Base-by-base conservation (phyloP, 2,329 filamentous ascomycete genomes). In the Phaeoacremonium minimum region DNA sequence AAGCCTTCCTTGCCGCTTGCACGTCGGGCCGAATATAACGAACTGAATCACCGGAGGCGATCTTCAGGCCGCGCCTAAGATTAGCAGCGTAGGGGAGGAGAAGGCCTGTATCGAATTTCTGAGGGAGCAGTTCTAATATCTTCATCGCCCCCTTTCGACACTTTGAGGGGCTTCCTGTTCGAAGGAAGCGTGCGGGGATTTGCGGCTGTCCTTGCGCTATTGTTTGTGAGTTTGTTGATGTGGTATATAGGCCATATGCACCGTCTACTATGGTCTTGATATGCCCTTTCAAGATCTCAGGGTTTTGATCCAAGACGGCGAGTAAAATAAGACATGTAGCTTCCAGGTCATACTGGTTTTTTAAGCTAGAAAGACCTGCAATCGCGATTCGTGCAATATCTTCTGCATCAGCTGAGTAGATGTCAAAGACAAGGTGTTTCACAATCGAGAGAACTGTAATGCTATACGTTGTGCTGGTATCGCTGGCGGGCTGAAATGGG, bases 41-140 rank as follows among this genome's bases (percentile, higher is more conserved):
- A 7, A 75, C 68, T 6, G 58, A 53, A 44, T 79, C 73, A 2
- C 75, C 75, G 33, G 73, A 75, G 2, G 73, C 73, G 7, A 59
- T 46, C 2, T 67, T 65, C 41, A 80, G 48, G 35, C 73, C 63
- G 4, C 69, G 59, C 41, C 67, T 60, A 30, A 76, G 61, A 35
- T 56, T 57, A 18, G 61, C 61, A 30, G 63, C 63, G 44, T 67
- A 61, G 0, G 67, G 57, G 33, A 73, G 45, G 15, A 77, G 48
- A 32, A 68, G 53, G 6, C 64, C 56, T 9, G 67, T 58, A 40
- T 77, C 74, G 44, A 70, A 74, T 44, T 63, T 61, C 14, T 48
- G 50, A 4, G 75, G 71, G 31, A 80, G 53, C 18, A 60, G 56
- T 4, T 62, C 62, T 4, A 77, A 52, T 39, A 79, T 66, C 38